Conservation (phyloP, 2,329 filamentous ascomycete species). For the Diplodia seriata region DNA sequence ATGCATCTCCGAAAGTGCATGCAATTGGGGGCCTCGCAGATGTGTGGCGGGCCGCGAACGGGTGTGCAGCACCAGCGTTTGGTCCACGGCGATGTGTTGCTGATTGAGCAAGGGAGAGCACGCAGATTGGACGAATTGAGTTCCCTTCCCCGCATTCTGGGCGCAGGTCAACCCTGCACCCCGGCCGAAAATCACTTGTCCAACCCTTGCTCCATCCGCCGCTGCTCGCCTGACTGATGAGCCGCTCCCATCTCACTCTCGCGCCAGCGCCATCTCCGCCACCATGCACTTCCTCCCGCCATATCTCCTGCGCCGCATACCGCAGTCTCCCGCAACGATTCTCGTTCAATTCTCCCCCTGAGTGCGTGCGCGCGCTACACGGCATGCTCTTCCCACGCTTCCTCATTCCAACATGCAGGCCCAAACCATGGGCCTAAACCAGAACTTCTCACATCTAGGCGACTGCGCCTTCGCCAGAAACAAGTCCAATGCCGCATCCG, state of each 20-base stretch:
- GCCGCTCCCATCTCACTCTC: slow-evolving; percentile 23
- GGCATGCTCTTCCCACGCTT: slow-evolving; percentile 24
- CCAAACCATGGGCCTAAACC: slow-evolving; percentile 16
- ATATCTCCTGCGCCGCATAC: slow-evolving; percentile 30
- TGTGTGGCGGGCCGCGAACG: slow-evolving; percentile 13
- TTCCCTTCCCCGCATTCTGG: slow-evolving; percentile 22
- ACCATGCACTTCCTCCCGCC: slow-evolving; percentile 22
- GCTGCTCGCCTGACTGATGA: slow-evolving; percentile 28
- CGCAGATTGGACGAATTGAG: neutral
- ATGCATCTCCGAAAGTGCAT: slow-evolving; percentile 11
- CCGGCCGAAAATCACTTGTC: slow-evolving; percentile 20
- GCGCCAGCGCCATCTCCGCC: slow-evolving; percentile 33
- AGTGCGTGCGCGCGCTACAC: neutral
- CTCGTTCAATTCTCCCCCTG: neutral
- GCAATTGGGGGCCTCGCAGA: slow-evolving; percentile 7
- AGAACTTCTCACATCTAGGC: neutral
- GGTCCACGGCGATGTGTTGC: slow-evolving; percentile 2
- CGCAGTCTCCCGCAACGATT: slow-evolving; percentile 31
- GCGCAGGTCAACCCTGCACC: slow-evolving; percentile 18
- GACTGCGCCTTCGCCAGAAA: neutral
- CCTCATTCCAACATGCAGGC: slow-evolving; percentile 22
- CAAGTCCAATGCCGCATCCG: slow-evolving; percentile 28
- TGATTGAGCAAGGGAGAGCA: slow-evolving; percentile 14
- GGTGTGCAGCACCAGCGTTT: slow-evolving; percentile 23
- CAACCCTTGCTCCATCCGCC: slow-evolving; percentile 14